Evolutionary conservation across 805 yeast genomes (phyloP), one percentile per base, ranked within the genome.

Genomic region (Clavispora santaluciae): DNA sequence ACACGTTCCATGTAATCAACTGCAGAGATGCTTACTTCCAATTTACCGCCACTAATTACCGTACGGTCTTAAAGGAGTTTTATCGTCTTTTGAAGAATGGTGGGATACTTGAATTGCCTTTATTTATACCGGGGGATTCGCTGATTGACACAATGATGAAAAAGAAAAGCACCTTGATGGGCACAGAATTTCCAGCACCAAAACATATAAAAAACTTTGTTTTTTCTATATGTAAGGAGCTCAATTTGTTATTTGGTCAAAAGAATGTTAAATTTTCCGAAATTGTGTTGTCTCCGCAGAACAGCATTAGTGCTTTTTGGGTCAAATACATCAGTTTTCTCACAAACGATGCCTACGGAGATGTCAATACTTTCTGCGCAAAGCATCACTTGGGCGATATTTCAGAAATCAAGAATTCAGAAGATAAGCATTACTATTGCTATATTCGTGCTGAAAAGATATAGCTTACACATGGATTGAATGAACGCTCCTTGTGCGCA

Each of bases 11-110:
- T 36, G 48, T 62, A 20, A 57, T 70, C 23, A 72, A 66, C 30
- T 53, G 61, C 22, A 51, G 71, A 25, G 75, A 70, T 43, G 47
- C 67, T 22, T 38, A 51, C n/a, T 48, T 61, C 10, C 71, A 68
- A 42, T 36, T 67, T 16, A 57, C 60, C 9, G 47, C 51, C 9
- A 22, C 41, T 2, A 67, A 66, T 39, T 54, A 51, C 40, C 54
- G 42, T 23, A 48, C 53, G 1, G 43, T 64, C 6, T 39, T 68
- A 3, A 31, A 44, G 6, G 69, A 70, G 41, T 66, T 67, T 39
- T 43, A 62, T 41, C 50, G 75, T 22, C 56, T 69, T 17, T 53
- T 70, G 38, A 60, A 59, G 40, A 45, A 40, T 5, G 72, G 64
- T 1, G 75, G 74, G 2, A 35, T 47, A 2, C 40, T 69, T 9